Evolutionary conservation across 1,139 yeast genomes (phyloP), one percentile per base, ranked within the genome.

Genomic region (Yamadazyma triangularis): DNA sequence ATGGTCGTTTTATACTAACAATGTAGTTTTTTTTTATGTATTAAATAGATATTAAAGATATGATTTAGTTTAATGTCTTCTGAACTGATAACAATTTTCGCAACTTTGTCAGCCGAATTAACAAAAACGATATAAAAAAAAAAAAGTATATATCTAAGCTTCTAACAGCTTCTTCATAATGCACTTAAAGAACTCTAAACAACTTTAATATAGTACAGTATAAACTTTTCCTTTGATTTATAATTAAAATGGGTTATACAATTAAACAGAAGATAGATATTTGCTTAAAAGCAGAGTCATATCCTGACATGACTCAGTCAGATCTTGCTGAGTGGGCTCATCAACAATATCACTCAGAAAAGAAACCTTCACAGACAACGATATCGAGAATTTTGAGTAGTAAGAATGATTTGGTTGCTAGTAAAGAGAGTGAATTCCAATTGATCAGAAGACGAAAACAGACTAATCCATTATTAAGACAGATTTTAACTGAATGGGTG

Each of bases 281-380:
- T 33, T 78, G 84, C 45, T 67, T 79, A 30, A 75, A 77, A 65
- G 75, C 83, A 13, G 84, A 78, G 49, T 61, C 79, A 13, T 72
- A 75, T 41, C 84, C 84, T 1, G 68, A 69, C 21, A 75, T 79
- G 83, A 78, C 84, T 2, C 86, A 79, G 48, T 64, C 69, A n/a
- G 83, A 78, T 41, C 50, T 79, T 30, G 86, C 85, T 1, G 49
- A 55, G 23, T 79, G 86, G 86, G 84, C 84, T 0, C 70, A 72
- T 51, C 57, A 59, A 20, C 62, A 73, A 23, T 75, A 75, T 47
- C 73, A 72, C 25, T 56, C 76, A 3, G 50, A 58, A 2, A 73
- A 61, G 40, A 70, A 78, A 2, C 84, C 85, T 0, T 74, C 83
- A 1, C 86, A 79, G 45, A 79, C 85, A 0, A 79, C 86, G 2